A percentile compares a stretch with the other conserved stretches of the same genome.
These are phyloP conservation scores for Acanthamoeba triangularis DNA, from an alignment of 208 protist species.

Conservation along the genomic window DNA sequence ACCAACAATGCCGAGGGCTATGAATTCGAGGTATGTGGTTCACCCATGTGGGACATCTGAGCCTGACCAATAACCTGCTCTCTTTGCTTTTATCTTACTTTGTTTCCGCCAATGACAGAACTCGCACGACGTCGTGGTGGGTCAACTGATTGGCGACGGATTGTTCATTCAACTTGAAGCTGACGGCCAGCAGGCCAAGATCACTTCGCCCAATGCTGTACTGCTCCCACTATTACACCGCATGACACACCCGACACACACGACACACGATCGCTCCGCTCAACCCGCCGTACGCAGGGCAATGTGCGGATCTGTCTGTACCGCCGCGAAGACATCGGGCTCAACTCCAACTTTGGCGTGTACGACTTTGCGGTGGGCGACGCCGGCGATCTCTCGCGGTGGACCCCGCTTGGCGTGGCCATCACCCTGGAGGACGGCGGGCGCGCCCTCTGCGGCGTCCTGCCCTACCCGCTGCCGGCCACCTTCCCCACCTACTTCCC, in stretches of 20 bases:
- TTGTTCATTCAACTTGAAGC: neutral
- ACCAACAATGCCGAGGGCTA: neutral
- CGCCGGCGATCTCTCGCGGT: neutral
- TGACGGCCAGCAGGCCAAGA: neutral
- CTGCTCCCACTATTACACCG: neutral
- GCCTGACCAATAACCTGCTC: no score
- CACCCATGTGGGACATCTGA: no score
- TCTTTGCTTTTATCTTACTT: no score
- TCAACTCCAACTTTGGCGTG: neutral
- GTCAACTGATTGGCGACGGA: conserved; percentile 30
- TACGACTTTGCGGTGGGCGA: neutral
- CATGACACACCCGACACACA: neutral
- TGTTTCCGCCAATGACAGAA: neutral
- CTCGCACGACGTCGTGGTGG: conserved; percentile 12
- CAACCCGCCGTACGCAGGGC: neutral
- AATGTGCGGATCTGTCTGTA: conserved; percentile 4
- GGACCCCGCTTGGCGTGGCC: neutral
- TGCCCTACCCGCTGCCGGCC: neutral
- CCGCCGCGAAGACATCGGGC: neutral
- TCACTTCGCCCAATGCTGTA: neutral
- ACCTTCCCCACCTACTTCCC: neutral
- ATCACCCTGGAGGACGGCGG: neutral
- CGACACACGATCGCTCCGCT: neutral
- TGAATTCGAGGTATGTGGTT: neutral
- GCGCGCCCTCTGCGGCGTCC: conserved; percentile 5